Evolutionary conservation across 73 alveolate species (phyloP).

Genomic region (Tetrahymena malaccensis): DNA sequence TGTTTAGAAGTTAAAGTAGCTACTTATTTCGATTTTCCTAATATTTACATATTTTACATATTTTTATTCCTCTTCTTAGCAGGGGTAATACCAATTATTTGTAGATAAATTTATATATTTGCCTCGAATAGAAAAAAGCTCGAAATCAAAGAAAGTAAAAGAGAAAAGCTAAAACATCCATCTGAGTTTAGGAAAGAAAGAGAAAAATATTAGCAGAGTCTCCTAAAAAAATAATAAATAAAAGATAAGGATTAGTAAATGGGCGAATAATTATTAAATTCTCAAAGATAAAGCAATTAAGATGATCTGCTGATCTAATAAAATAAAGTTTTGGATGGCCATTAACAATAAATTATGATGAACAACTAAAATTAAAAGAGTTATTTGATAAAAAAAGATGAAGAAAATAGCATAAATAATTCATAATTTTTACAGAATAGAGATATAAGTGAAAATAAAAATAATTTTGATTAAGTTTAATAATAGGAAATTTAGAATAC

Average conservation of each 20-base stretch:
- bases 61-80: not conserved
- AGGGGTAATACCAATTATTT: not conserved
- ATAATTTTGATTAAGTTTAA: too few species aligned
- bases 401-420: not conserved
- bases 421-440: not conserved
- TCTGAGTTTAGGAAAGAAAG: not conserved
- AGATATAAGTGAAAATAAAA: not conserved
- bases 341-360: too few species aligned
- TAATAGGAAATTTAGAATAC: not conserved
- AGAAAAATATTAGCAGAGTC: not conserved
- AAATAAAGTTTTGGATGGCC: not conserved
- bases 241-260: not conserved
- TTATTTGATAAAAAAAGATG: not conserved
- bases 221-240: not conserved
- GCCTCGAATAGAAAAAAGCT: not conserved
- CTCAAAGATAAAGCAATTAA: not conserved
- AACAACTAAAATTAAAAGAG: too few species aligned
- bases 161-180: not conserved
- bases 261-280: not conserved
- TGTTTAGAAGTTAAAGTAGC: not conserved
- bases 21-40: not conserved
- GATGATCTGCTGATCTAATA: too few species aligned
- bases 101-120: not conserved
- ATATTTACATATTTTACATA: not conserved
- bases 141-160: not conserved